Evolutionary conservation across 345 rosid genomes (phyloP), one percentile per base, ranked within the genome.

Genomic region (Carallia brachiata): DNA sequence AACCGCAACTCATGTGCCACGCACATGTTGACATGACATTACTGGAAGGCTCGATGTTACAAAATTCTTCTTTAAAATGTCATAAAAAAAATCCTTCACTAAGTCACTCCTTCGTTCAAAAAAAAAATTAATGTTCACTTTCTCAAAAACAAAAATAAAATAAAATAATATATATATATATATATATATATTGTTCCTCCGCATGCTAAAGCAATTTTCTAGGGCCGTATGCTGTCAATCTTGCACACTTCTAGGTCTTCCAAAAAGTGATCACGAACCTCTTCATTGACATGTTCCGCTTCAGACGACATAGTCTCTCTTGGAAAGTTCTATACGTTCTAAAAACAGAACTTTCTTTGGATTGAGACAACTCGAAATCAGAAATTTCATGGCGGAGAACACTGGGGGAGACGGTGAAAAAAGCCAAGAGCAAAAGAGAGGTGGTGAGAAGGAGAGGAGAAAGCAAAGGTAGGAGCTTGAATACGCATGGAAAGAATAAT

Each of bases 391-490:
- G 68, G 61, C 70, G 70, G 50, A 3, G 10, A 36, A 77, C 74
- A 63, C 37, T 66, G 56, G 77, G 77, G 64, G 85, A 75, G 40
- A 85, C 30, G 53, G 93, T 88, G 66, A 87, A 64, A 50, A 89
- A 81, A 15, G 89, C 79, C 0, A 90, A 85, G 76, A 94, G 88
- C 48, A 90, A 62, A 62, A 94, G 91, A 52, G 88, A 77, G 23
- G 98, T 88, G 56, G 97, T 90, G 66, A 86, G 44, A 68, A 94
- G 83, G 62, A 94, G 95, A 62, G 98, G 98, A 50, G 93, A 90
- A 19, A 94, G 91, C 55, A 87, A 91, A 67, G 96, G 85, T 36
- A 88, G 80, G 59, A 91, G 77, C 83, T 86, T 91, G 85, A 90
- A 47, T 61, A 91, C 73, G 83, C 86, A 88, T 23, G 93, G 95